Conservation (phyloP, 495 filamentous ascomycete species). For the Lophiotrema nucula region DNA sequence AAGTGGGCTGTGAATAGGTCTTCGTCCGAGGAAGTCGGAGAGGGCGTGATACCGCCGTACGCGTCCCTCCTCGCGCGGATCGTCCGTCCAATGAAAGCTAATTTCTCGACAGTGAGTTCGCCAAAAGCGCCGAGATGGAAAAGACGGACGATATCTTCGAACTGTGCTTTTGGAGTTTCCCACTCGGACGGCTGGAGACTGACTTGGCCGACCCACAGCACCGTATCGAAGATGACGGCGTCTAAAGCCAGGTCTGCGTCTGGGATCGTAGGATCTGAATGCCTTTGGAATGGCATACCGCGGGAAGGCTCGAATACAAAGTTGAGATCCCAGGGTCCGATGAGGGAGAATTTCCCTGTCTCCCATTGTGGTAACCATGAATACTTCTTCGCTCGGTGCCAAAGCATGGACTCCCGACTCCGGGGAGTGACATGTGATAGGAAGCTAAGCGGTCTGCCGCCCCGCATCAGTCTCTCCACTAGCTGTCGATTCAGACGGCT, state of each 20-base stretch:
- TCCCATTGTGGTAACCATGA: neutral
- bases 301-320: neutral
- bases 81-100: neutral
- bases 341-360: neutral
- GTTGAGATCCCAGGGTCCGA: neutral
- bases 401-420: neutral
- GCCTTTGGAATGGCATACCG: neutral
- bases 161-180: neutral
- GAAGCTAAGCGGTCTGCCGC: neutral
- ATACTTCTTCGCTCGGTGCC: neutral
- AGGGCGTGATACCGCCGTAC: neutral
- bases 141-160: neutral
- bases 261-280: neutral
- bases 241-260: neutral
- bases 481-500: neutral
- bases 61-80: neutral
- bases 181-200: neutral
- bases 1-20: neutral
- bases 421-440: neutral
- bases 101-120: neutral
- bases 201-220: neutral
- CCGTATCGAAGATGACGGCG: neutral
- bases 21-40: too few species aligned
- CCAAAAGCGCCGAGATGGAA: neutral
- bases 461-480: neutral